These are phyloP conservation scores for Penicillium simplicissimum DNA, from an alignment of 495 filamentous ascomycete genomes.

Conservation along the genomic window DNA sequence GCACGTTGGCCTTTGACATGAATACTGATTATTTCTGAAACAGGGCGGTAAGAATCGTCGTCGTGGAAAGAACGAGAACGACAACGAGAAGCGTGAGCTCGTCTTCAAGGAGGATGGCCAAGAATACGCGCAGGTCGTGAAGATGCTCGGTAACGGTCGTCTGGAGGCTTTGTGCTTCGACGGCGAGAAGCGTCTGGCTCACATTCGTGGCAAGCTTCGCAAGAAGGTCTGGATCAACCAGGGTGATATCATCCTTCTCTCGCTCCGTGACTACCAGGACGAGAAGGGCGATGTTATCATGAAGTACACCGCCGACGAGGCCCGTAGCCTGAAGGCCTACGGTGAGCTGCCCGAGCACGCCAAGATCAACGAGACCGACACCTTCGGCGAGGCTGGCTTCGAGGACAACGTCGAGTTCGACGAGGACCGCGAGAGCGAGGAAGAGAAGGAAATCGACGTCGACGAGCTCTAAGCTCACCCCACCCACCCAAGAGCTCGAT, in stretches of 20 bases:
- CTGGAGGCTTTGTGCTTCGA: conserved; percentile 98
- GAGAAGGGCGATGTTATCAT: conserved; percentile 99
- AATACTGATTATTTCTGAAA: conserved; percentile 30
- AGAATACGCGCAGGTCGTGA: conserved; percentile 97
- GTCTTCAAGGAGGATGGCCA: conserved; percentile 99
- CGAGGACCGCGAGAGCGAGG: conserved; percentile 58
- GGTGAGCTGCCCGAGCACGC: conserved; percentile 95
- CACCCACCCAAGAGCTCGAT: conserved; percentile 29
- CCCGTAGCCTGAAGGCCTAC: conserved; percentile 89
- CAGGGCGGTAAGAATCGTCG: conserved; percentile 98
- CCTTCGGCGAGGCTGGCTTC: conserved; percentile 67
- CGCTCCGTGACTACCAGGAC: conserved; percentile 97
- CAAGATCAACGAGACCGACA: conserved; percentile 99
- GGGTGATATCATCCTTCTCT: conserved; percentile 97
- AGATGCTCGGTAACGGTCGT: conserved; percentile 98
- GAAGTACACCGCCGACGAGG: conserved; percentile 98
- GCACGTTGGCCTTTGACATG: conserved; percentile 4
- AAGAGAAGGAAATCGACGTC: conserved; percentile 61
- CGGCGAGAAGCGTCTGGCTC: conserved; percentile 63
- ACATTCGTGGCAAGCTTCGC: conserved; percentile 81
- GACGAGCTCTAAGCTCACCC: conserved; percentile 55
- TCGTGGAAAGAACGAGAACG: conserved; percentile 99
- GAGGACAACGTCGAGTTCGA: conserved; percentile 63
- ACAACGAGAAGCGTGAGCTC: conserved; percentile 98
- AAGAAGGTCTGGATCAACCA: conserved; percentile 99